Evolutionary conservation across 805 yeast genomes (phyloP), one percentile per base, ranked within the genome.

Genomic region (Monosporozyma siamensis): DNA sequence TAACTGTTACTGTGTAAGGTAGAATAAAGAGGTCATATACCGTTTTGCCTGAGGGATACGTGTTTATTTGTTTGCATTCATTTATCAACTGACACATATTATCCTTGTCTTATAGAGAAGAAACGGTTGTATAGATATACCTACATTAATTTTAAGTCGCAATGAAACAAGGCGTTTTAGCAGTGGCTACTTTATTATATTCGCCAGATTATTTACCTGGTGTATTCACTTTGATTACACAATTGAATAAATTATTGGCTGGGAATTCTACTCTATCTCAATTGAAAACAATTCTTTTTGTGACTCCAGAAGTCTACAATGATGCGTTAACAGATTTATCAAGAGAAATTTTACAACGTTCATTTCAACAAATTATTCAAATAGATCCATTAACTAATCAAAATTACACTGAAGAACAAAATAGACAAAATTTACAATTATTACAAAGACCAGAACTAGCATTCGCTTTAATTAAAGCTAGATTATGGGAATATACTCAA

Each of bases 161-260:
- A 12, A 40, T 40, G 43, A 35, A 15, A 4, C 26, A 40, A 22
- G 21, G 29, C 12, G 17, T 20, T 11, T 21, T 40, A 24, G 58
- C 57, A 7, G 43, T 57, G 27, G 54, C 53, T 8, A 48, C 80
- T 1, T 61, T 76, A 20, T 60, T 78, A 24, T 77, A 72, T 54
- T 66, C 73, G 21, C 58, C 70, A 14, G 66, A 67, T 29, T 78
- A 78, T 54, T 55, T 78, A 21, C 78, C 82, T 1, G 83, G 84
- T 15, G 74, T 78, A 0, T 59, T 77, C 25, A 73, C 76, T 1
- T 55, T 78, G 30, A 81, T 75, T 1, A 52, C 49, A 25, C 59
- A 66, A 17, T 48, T 71, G 7, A 58, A 54, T 30, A 55, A 51
- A n/a, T 15, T 53, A 10, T 39, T 54, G 11, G 22, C 45, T 23